A percentile compares a stretch with the other conserved stretches of the same genome.
Conservation (phyloP, 805 yeast species). For the Nematodospora valgi region DNA sequence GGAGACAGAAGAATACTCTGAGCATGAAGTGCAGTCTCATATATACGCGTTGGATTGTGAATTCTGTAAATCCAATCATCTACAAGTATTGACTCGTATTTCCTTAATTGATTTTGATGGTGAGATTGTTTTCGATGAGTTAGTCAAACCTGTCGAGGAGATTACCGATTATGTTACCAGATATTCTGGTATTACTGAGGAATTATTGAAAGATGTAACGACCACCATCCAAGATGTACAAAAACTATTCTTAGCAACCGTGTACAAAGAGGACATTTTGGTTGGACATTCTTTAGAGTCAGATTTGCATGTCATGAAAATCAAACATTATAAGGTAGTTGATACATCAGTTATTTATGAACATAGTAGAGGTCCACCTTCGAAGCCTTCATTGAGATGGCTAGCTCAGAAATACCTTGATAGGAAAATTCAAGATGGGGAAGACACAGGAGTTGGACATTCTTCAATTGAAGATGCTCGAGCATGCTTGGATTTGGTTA, state of each 20-base stretch:
- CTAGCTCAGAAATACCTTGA: constrained; percentile 57
- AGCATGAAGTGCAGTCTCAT: constrained; percentile 39
- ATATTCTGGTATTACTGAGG: constrained; percentile 85
- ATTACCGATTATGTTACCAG: constrained; percentile 79
- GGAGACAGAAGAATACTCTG: constrained; percentile 4
- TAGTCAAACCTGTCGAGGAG: constrained; percentile 72
- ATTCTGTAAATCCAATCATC: constrained; percentile 68
- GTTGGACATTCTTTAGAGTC: constrained; percentile 90
- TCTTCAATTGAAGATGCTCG: constrained; percentile 83
- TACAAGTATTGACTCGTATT: constrained; percentile 71
- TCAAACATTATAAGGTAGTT: constrained; percentile 70
- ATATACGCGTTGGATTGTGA: constrained; percentile 90
- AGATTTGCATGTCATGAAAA: constrained; percentile 67
- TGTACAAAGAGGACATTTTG: constrained; percentile 59
- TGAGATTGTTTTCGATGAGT: constrained; percentile 61
- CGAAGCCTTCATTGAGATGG: constrained; percentile 72
- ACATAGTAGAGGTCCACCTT: constrained; percentile 81
- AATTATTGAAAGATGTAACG: constrained; percentile 55
- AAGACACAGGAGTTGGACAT: constrained; percentile 56
- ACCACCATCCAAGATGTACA: constrained; percentile 71
- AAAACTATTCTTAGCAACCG: constrained; percentile 40
- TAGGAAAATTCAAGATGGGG: constrained; percentile 64
- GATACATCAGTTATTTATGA: constrained; percentile 80
- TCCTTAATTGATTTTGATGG: constrained; percentile 67
- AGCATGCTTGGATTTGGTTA: constrained; percentile 75